A percentile compares a stretch with the other conserved stretches of the same genome.
Evolutionary conservation across 345 rosid genomes (phyloP).

Genomic region (Eucalyptus marginata): DNA sequence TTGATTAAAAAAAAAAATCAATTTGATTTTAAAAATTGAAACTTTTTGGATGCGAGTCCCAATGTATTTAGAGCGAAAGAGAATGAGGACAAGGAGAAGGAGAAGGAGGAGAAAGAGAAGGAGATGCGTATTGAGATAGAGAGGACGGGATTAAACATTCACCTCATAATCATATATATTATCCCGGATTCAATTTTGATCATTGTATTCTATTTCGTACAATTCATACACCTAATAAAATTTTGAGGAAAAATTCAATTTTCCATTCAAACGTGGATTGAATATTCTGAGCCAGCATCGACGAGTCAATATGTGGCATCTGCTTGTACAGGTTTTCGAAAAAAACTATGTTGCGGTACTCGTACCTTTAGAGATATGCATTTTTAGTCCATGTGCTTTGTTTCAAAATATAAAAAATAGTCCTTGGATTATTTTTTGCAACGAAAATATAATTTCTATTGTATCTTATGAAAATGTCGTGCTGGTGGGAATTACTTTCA

Average conservation of each 20-base stretch:
- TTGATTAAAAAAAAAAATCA: neutral
- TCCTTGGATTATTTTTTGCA: neutral
- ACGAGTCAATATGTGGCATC: rapidly evolving
- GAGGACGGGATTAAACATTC: neutral
- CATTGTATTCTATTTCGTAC: neutral
- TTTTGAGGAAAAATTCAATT: too few relatives aligned
- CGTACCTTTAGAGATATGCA: neutral
- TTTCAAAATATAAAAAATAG: neutral
- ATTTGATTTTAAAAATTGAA: neutral
- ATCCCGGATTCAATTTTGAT: neutral
- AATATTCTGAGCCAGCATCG: rapidly evolving
- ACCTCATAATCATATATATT: neutral
- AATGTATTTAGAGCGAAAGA: neutral
- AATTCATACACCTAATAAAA: neutral
- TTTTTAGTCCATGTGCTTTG: neutral
- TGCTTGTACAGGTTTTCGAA: neutral
- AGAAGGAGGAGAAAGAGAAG: too few relatives aligned
- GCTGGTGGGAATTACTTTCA: neutral
- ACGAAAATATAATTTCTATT: neutral
- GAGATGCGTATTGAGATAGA: neutral
- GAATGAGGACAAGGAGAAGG: too few relatives aligned
- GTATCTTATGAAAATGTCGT: neutral
- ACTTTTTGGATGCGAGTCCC: neutral
- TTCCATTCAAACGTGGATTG: too few relatives aligned
- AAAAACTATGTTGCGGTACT: neutral